Conservation (phyloP, 1,139 yeast genomes). For the Taiozyma onychis region DNA sequence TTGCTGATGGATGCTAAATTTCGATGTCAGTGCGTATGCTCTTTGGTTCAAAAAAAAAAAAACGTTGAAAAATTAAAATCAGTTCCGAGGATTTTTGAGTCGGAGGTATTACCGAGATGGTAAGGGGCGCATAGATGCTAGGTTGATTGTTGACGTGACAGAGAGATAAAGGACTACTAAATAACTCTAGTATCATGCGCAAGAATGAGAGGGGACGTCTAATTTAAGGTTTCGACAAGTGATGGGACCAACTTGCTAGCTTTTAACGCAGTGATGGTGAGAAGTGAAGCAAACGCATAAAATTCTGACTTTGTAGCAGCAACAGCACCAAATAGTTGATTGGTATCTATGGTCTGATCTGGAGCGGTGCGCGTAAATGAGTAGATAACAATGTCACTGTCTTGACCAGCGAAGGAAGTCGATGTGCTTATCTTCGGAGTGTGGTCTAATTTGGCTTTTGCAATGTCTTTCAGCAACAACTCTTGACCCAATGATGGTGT, state of each 20-base stretch:
- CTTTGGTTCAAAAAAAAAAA: background rate
- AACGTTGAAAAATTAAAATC: background rate
- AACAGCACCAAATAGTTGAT: background rate
- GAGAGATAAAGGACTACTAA: too few species aligned
- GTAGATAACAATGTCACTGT: slow-evolving; percentile 3
- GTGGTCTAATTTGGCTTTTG: background rate
- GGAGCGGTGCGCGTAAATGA: slow-evolving; percentile 1
- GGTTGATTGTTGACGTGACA: too few species aligned
- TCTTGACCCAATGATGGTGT: slow-evolving; percentile 36
- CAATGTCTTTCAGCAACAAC: slow-evolving; percentile 12
- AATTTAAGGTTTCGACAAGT: background rate
- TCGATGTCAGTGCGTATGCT: background rate
- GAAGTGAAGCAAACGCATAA: slow-evolving; percentile 3
- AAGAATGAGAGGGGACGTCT: too few species aligned
- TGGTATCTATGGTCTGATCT: background rate
- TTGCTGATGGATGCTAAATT: background rate
- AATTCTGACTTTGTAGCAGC: background rate
- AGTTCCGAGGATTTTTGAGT: background rate
- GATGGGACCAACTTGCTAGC: background rate
- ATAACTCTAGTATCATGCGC: too few species aligned
- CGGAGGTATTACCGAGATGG: background rate
- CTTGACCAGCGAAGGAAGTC: slow-evolving; percentile 3
- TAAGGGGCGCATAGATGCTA: background rate
- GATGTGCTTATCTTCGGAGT: slow-evolving; percentile 1
- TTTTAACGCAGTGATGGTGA: background rate